Evolutionary conservation across 176 grass and related monocot species (phyloP), one percentile per base, ranked within the genome.

Genomic region (Musa schizocarpa): DNA sequence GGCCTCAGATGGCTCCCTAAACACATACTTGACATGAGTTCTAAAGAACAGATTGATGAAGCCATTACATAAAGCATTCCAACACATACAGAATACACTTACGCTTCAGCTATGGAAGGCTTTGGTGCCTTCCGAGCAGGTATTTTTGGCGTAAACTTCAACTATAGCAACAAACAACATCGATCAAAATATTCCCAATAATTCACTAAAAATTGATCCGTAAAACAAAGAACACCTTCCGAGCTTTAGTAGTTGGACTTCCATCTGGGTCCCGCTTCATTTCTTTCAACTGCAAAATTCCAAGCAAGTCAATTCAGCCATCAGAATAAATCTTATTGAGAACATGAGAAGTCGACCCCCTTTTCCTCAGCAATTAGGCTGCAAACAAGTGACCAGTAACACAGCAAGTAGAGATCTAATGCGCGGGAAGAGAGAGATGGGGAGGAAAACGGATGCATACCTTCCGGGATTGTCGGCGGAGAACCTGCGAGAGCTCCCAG

Each of bases 121-220:
- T 57, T 82, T 59, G 21, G 22, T 24, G 51, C 12, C 76, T 79
- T 83, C 11, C 43, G 75, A 23, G 68, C 20, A 49, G 75, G 82
- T 12, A 63, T 63, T 83, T 78, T 79, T 71, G 82, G 76, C 43
- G 25, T 34, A 56, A 83, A 78, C 78, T 83, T 83, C 76, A 78
- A 17, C 69, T 83, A 69, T n/a, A 5, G 54, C 24, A 63, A 53
- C 26, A n/a, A 70, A 23, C 12, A 58, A 78, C 2, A 26, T 53
- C 29, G 68, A 70, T 3, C 68, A 50, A 70, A 43, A 12, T 2
- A 50, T 50, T 50, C 68, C 25, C 8, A 11, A 50, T 21, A n/a
- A 43, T 43, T 49, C 2, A 17, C 19, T 9, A 49, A 50, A 51
- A 70, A 20, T 52, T 50, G 19, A 49, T 50, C 65, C 9, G 12